Conservation (phyloP, 1,284 basidiomycete species). For the Apiotrichum brassicae region DNA sequence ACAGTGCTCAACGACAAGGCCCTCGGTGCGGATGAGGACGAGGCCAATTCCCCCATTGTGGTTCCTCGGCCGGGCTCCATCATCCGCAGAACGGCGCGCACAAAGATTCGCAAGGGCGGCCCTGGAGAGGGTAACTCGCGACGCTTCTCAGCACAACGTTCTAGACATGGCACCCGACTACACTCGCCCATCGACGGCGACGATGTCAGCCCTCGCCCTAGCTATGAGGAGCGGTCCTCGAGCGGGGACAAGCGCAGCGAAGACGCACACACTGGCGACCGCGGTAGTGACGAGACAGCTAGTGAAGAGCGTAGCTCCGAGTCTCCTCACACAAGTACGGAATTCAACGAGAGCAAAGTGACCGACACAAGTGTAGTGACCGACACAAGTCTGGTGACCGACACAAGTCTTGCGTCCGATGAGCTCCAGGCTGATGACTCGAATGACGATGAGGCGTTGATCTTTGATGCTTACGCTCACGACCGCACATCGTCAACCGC, state of each 20-base stretch:
- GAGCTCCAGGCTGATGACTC: conserved; percentile 53
- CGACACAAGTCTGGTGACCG: neutral
- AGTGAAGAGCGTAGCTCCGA: conserved; percentile 19
- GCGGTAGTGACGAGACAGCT: conserved; percentile 16
- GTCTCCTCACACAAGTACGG: conserved; percentile 10
- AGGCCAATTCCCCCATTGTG: conserved; percentile 71
- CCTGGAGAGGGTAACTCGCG: conserved; percentile 71
- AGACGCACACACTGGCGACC: conserved; percentile 5
- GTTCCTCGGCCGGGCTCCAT: conserved; percentile 79
- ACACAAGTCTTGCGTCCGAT: conserved; percentile 17
- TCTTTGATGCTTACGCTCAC: conserved; percentile 71
- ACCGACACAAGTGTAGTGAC: neutral
- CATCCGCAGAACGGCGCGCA: conserved; percentile 82
- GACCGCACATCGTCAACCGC: conserved; percentile 17
- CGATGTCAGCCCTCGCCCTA: neutral
- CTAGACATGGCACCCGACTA: neutral
- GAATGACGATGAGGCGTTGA: conserved; percentile 58
- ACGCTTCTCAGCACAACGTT: conserved; percentile 56
- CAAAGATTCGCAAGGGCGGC: conserved; percentile 87
- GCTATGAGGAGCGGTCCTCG: conserved; percentile 1
- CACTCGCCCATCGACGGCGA: neutral
- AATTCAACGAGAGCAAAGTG: conserved; percentile 9
- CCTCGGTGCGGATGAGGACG: conserved; percentile 12
- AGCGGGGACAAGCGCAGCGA: neutral
- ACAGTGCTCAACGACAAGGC: conserved; percentile 36